A percentile compares a stretch with the other conserved stretches of the same genome.
Evolutionary conservation across 495 filamentous ascomycete species (phyloP).

Genomic region (Tuber indicum): DNA sequence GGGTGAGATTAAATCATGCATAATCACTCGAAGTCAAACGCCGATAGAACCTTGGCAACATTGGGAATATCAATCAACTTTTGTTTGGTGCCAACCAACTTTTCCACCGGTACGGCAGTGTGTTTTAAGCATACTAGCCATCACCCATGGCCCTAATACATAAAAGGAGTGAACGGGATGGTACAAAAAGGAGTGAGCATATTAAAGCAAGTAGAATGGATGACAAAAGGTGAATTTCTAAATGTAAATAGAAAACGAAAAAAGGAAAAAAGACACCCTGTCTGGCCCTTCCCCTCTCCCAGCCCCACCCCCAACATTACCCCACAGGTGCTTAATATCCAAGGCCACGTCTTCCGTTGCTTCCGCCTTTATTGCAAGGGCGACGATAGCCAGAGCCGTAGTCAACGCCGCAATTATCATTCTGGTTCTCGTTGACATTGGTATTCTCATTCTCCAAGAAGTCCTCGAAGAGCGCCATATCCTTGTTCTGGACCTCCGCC

Average conservation of each 20-base stretch:
- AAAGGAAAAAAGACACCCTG: neutral
- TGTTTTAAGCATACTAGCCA: neutral
- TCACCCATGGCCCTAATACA: neutral
- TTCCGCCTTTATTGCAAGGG: neutral
- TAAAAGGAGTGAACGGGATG: neutral
- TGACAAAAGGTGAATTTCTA: neutral
- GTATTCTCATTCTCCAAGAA: constrained; percentile 36
- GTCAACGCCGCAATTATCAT: constrained; percentile 26
- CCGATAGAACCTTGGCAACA: no score
- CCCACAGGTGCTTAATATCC: neutral
- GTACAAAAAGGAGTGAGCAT: neutral
- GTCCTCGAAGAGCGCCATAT: constrained; percentile 40
- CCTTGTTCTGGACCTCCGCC: constrained; percentile 40
- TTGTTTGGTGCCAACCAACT: neutral
- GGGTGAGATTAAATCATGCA: neutral
- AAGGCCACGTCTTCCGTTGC: neutral
- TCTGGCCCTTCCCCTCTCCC: neutral
- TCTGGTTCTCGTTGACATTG: constrained; percentile 40
- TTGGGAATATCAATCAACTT: neutral
- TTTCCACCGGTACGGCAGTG: neutral
- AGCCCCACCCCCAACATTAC: neutral
- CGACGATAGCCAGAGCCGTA: neutral
- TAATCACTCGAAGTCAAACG: neutral
- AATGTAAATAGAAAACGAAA: neutral
- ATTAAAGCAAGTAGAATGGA: neutral